phyloP scores from a whole-genome alignment of 2,329 filamentous ascomycete genomes.

The Fusarium goolgardi region DNA sequence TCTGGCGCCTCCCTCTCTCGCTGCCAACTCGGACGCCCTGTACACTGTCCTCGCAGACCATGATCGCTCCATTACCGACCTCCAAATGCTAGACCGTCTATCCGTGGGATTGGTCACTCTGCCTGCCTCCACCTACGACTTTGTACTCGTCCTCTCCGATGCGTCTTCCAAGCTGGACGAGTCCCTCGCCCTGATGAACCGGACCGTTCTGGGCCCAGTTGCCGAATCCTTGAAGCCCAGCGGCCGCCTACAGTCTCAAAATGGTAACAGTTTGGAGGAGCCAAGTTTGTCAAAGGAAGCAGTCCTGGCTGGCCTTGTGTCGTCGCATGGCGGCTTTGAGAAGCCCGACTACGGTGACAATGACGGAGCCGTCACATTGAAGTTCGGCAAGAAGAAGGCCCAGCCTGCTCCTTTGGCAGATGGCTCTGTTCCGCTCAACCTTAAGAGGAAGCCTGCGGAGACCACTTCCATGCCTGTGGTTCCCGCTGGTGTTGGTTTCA shows the following conservation, averaged over 20 bases:
- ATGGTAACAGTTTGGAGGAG: slow-evolving; percentile 68
- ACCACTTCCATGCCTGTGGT: slow-evolving; percentile 55
- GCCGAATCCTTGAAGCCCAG: slow-evolving; percentile 77
- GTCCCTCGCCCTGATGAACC: slow-evolving; percentile 70
- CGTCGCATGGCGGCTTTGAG: slow-evolving; percentile 72
- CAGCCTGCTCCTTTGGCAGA: slow-evolving; percentile 33
- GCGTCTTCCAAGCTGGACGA: slow-evolving; percentile 75
- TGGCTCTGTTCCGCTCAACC: slow-evolving; percentile 49
- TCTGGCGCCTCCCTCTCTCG: slow-evolving; percentile 89
- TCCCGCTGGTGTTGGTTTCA: slow-evolving; percentile 73
- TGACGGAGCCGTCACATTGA: slow-evolving; percentile 67
- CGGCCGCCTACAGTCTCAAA: slow-evolving; percentile 75
- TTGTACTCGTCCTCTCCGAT: slow-evolving; percentile 85
- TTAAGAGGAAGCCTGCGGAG: slow-evolving; percentile 58
- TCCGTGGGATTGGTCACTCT: slow-evolving; percentile 83
- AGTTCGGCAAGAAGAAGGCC: slow-evolving; percentile 55
- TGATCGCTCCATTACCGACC: slow-evolving; percentile 81
- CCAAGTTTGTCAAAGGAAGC: slow-evolving; percentile 71
- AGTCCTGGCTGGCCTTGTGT: slow-evolving; percentile 82
- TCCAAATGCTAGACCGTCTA: slow-evolving; percentile 98
- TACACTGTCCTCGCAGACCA: slow-evolving; percentile 76
- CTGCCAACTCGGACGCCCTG: slow-evolving; percentile 84
- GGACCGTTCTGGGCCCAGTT: slow-evolving; percentile 75
- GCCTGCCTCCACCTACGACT: slow-evolving; percentile 81
- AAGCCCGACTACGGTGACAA: slow-evolving; percentile 75